Evolutionary conservation across 2,329 filamentous ascomycete species (phyloP).

Genomic region (Calonectria multiphialidica): DNA sequence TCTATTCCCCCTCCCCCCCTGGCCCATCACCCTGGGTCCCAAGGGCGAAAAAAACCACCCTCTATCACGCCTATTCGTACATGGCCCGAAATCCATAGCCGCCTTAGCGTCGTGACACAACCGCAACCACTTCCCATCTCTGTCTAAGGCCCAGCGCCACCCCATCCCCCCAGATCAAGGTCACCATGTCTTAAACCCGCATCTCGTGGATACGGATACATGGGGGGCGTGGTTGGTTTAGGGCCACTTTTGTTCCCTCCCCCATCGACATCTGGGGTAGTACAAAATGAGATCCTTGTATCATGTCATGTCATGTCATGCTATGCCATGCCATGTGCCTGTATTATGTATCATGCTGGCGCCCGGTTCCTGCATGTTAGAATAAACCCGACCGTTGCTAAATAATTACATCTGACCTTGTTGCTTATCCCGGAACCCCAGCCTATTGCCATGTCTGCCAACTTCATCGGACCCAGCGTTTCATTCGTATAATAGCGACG

Average conservation of each 20-base stretch:
- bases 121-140: constrained; percentile 35
- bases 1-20: background rate
- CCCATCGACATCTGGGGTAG: background rate
- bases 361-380: background rate
- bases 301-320: constrained; percentile 2
- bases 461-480: background rate
- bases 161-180: constrained; percentile 29
- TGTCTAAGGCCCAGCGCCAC: constrained; percentile 33
- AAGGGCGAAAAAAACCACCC: constrained; percentile 7
- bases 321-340: constrained; percentile 2
- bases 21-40: constrained; percentile 9
- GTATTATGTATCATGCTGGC: background rate
- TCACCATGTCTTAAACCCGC: constrained; percentile 38
- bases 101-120: constrained; percentile 43
- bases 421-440: background rate
- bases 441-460: background rate
- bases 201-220: constrained; percentile 22
- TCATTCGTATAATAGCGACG: background rate
- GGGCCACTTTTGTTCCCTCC: background rate
- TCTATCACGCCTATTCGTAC: constrained; percentile 19
- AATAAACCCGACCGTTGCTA: background rate
- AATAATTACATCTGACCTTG: background rate
- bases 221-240: constrained; percentile 12
- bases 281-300: constrained; percentile 17
- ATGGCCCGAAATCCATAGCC: constrained; percentile 28